These are phyloP conservation scores for Plantago coronopus DNA, from an alignment of 305 asterid species.

Conservation along the genomic window DNA sequence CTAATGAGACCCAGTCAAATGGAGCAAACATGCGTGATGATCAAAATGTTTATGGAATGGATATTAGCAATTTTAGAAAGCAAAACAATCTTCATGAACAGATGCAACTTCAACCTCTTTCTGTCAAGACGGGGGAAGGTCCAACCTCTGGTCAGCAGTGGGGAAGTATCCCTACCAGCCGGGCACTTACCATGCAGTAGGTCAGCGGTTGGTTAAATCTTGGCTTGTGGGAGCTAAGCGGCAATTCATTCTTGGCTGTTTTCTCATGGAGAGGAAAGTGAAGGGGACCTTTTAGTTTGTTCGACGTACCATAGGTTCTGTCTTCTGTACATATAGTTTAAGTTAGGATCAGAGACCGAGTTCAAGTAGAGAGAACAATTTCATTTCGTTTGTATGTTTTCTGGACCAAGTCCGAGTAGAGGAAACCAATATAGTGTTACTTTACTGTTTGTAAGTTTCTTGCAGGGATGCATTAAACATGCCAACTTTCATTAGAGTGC, in stretches of 20 bases:
- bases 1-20: slow-evolving; percentile 21
- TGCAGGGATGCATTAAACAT: no score
- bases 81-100: slow-evolving; percentile 37
- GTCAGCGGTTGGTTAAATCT: slow-evolving; percentile 23
- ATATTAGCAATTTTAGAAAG: slow-evolving; percentile 30
- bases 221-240: slow-evolving; percentile 46
- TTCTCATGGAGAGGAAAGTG: slow-evolving; percentile 19
- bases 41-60: slow-evolving; percentile 19
- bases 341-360: slow-evolving; percentile 7
- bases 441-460: no score
- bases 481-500: no score
- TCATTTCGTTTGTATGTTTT: slow-evolving; percentile 4
- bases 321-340: slow-evolving; percentile 25
- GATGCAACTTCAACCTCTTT: slow-evolving; percentile 20
- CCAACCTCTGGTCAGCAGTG: slow-evolving; percentile 31
- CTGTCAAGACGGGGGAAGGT: slow-evolving; percentile 28
- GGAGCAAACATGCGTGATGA: slow-evolving; percentile 25
- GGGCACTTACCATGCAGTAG: slow-evolving; percentile 30
- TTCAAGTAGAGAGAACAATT: not conserved
- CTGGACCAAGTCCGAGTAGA: no score
- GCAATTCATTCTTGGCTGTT: slow-evolving; percentile 94
- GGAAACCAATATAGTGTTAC: no score
- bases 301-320: slow-evolving; percentile 5
- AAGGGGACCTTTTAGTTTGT: slow-evolving; percentile 16
- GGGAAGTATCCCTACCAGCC: slow-evolving; percentile 28